Base-by-base conservation (phyloP, 148 eudicot genomes). In the Camellia sinensis region DNA sequence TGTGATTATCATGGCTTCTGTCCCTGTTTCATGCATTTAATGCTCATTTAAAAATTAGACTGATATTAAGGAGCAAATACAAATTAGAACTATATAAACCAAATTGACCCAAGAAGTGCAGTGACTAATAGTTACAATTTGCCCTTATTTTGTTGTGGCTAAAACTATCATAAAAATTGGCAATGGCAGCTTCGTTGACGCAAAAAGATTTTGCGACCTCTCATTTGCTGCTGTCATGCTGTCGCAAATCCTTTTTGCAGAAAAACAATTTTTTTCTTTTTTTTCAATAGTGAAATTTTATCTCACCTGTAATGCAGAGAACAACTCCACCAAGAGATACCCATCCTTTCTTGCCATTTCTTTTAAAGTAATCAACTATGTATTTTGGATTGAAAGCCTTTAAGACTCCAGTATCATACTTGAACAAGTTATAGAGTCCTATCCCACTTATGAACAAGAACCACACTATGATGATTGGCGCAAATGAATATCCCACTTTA, bases 1-100 rank as follows among this genome's bases (percentile, higher is more conserved):
- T n/a, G n/a, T n/a, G n/a, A n/a, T n/a, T n/a, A n/a, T n/a, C 97
- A 94, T 89, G 57, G 97, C 97, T 86, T 94, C 97, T 0, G 97
- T 81, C 59, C 96, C 98, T 90, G 85, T 69, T 73, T 41, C 21
- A 41, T n/a, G 19, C 19, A 17, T 14, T 60, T 2, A 7, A 56
- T 13, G 10, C 9, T 63, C n/a, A n/a, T n/a, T n/a, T n/a, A n/a
- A n/a, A n/a, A n/a, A n/a, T n/a, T n/a, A n/a, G n/a, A n/a, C n/a
- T n/a, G n/a, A n/a, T n/a, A n/a, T n/a, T n/a, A n/a, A n/a, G n/a
- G n/a, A n/a, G n/a, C n/a, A n/a, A n/a, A n/a, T n/a, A n/a, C n/a
- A n/a, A n/a, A n/a, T n/a, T n/a, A n/a, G n/a, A n/a, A n/a, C n/a
- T n/a, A n/a, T n/a, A n/a, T n/a, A n/a, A n/a, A n/a, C n/a, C n/a